These are phyloP conservation scores for Pouteria campechiana DNA, from an alignment of 179 eudicot genomes.

Conservation along the genomic window DNA sequence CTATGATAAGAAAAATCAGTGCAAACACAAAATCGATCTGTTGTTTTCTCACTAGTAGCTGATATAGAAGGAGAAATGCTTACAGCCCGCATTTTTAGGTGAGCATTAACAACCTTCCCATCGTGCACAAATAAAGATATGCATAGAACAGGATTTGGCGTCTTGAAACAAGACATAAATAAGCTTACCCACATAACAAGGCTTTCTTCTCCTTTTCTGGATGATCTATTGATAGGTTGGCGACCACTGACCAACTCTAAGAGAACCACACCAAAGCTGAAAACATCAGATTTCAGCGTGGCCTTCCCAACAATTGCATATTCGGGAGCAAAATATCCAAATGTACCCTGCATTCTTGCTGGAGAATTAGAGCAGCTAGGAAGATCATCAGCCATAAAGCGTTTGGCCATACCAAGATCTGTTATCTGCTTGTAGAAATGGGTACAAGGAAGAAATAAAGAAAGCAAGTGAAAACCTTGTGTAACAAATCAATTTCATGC, in stretches of 20 bases:
- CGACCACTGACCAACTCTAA: slow-evolving; percentile 82
- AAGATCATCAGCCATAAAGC: slow-evolving; percentile 49
- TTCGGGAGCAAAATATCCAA: slow-evolving; percentile 98
- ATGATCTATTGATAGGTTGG: slow-evolving; percentile 51
- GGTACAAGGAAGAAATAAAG: neutral
- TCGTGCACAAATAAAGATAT: too few relatives aligned
- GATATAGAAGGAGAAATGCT: too few relatives aligned
- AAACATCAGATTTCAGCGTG: slow-evolving; percentile 83
- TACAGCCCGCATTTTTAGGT: too few relatives aligned
- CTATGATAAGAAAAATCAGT: too few relatives aligned
- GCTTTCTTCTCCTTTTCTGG: slow-evolving; percentile 65
- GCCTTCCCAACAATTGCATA: slow-evolving; percentile 82
- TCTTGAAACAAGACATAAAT: neutral
- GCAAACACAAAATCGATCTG: too few relatives aligned
- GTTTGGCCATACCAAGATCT: slow-evolving; percentile 96
- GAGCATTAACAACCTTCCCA: too few relatives aligned
- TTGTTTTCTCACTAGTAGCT: too few relatives aligned
- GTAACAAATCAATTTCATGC: too few relatives aligned
- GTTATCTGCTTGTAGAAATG: slow-evolving; percentile 50
- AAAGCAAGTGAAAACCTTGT: too few relatives aligned
- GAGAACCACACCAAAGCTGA: slow-evolving; percentile 98
- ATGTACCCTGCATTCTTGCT: slow-evolving; percentile 88
- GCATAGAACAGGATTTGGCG: too few relatives aligned
- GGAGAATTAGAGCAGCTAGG: slow-evolving; percentile 79
- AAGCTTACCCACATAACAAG: slow-evolving; percentile 85